Base-by-base conservation (phyloP, 306 rosid genomes). In the Betula pendula region DNA sequence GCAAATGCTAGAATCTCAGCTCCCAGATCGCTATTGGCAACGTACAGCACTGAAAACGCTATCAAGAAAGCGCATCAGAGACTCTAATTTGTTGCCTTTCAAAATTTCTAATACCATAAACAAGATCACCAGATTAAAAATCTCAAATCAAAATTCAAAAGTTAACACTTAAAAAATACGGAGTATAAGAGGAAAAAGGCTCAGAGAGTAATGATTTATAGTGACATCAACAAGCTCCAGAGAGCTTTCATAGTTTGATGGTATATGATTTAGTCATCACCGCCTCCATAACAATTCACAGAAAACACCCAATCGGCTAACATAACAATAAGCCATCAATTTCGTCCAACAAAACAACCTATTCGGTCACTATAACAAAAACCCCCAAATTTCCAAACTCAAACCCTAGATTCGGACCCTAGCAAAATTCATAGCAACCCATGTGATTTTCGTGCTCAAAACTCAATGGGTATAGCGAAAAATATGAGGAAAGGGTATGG, bases 161-260 rank as follows among this genome's bases (percentile, higher is more conserved):
- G 8, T 38, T 38, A 38, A 0, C 42, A 6, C 42, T 6, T 5
- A 38, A 1, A 40, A 2, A 4, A n/a, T 0, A 71, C 0, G 17
- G 12, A 1, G 22, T 6, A 63, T 63, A 33, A 1, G 69, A 63
- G 19, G 11, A 16, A 24, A 2, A 8, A 75, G 88, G 96, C 98
- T 91, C 96, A 88, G 96, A 60, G 14, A 63, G 20, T 53, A 63
- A 73, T 2, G 75, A 69, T 85, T 68, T 68, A 40, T 25, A 49
- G 19, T 85, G 8, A 68, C 97, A 94, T 91, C 98, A 90, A 90
- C 80, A 90, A 91, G 88, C 96, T 73, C 77, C 8, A n/a, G n/a
- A 29, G 60, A 85, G 98, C 91, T 90, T 75, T 94, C 98, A 94
- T 19, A 91, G 98, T 91, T 91, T 91, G 98, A 94, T 94, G 98